Evolutionary conservation across 2,329 filamentous ascomycete genomes (phyloP).

Genomic region (Dactylellina cionopaga): DNA sequence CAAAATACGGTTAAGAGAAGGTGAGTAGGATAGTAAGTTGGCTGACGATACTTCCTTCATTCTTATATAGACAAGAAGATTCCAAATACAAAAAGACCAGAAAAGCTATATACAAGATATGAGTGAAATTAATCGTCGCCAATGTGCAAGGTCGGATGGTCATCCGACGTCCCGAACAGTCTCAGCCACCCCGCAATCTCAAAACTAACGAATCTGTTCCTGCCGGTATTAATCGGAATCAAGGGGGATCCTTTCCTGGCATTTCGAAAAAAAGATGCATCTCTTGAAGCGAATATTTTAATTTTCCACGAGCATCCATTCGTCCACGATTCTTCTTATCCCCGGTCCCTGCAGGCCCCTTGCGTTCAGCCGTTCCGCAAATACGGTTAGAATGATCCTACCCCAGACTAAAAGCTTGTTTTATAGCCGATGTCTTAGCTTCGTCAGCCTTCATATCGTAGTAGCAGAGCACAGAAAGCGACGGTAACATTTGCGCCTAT

Average conservation of each 20-base stretch:
- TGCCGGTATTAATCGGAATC: background rate
- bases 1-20: no score
- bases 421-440: constrained; percentile 49
- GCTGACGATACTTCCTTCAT: no score
- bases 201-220: background rate
- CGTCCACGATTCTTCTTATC: no score
- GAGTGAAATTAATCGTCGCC: no score
- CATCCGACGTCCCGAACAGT: background rate
- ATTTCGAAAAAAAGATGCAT: background rate
- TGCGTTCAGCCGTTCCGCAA: constrained; percentile 30
- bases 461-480: background rate
- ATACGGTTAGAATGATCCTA: background rate
- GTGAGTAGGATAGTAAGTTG: no score
- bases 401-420: constrained; percentile 34
- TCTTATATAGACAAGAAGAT: no score
- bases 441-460: no score
- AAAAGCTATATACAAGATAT: background rate
- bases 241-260: background rate
- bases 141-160: background rate
- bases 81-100: no score
- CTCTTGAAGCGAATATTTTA: no score
- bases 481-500: background rate
- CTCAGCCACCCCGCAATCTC: background rate
- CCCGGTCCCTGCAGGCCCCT: background rate
- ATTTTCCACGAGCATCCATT: no score